Conservation (phyloP, 2,329 filamentous ascomycete species). For the Podosphaera xanthii region DNA sequence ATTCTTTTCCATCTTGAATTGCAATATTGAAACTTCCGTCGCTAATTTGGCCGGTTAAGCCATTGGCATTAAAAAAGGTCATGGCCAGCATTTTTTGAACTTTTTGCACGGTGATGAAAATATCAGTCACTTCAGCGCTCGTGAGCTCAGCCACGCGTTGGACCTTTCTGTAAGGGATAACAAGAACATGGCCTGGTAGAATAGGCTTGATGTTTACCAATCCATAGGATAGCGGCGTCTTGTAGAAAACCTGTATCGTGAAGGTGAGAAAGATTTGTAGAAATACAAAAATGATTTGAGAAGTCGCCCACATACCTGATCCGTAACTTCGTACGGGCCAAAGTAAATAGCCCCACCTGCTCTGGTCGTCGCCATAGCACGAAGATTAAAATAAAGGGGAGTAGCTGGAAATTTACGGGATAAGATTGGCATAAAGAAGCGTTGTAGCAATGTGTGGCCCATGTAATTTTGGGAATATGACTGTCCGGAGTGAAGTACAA, state of each 20-base stretch:
- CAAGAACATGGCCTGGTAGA: conserved; percentile 75
- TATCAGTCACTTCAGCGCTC: conserved; percentile 30
- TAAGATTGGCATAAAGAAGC: too few species aligned
- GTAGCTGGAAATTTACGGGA: too few species aligned
- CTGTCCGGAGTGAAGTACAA: too few species aligned
- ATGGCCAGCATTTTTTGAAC: conserved; percentile 53
- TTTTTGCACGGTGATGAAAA: conserved; percentile 69
- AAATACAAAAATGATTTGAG: neutral
- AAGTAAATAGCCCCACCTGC: conserved; percentile 33
- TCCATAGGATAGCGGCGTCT: conserved; percentile 58
- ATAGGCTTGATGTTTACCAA: conserved; percentile 92
- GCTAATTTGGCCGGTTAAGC: conserved; percentile 22
- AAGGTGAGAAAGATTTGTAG: neutral
- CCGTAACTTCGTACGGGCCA: conserved; percentile 53
- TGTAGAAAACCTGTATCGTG: conserved; percentile 56
- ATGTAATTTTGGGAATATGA: too few species aligned
- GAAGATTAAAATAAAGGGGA: too few species aligned
- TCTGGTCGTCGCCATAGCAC: conserved; percentile 4
- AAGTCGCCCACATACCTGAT: conserved; percentile 30
- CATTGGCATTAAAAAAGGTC: conserved; percentile 29
- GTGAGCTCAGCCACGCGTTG: conserved; percentile 32
- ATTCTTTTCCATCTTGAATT: conserved; percentile 76
- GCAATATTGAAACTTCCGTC: conserved; percentile 75
- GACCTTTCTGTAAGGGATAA: conserved; percentile 51
- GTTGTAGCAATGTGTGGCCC: too few species aligned